Evolutionary conservation across 768 basidiomycete genomes (phyloP).

Genomic region (Tremella fuciformis): DNA sequence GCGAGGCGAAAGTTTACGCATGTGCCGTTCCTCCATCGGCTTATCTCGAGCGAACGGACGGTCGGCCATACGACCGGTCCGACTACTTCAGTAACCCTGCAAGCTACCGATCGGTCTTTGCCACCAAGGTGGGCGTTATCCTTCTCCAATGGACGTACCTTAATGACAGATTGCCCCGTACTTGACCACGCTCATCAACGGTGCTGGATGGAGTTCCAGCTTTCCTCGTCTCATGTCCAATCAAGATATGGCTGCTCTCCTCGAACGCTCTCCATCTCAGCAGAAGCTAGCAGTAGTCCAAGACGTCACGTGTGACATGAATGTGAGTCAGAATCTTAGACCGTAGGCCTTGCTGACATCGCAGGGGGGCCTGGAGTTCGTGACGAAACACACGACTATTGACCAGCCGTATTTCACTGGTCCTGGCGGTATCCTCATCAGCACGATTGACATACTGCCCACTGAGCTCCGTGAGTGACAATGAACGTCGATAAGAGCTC

Average conservation of each 20-base stretch:
- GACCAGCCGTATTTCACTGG: constrained; percentile 63
- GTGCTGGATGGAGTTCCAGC: constrained; percentile 73
- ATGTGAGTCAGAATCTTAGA: constrained; percentile 54
- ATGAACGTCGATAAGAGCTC: neutral
- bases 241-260: constrained; percentile 53
- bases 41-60: constrained; percentile 65
- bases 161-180: constrained; percentile 71
- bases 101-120: constrained; percentile 66
- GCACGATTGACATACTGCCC: constrained; percentile 88
- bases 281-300: constrained; percentile 61
- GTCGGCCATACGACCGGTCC: constrained; percentile 60
- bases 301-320: constrained; percentile 86
- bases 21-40: constrained; percentile 52
- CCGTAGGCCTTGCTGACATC: neutral
- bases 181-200: constrained; percentile 79
- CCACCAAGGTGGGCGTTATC: constrained; percentile 58
- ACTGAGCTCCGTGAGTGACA: constrained; percentile 63
- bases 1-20: constrained; percentile 33
- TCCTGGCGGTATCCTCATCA: constrained; percentile 62
- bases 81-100: constrained; percentile 74
- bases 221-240: constrained; percentile 79
- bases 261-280: constrained; percentile 59
- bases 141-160: neutral
- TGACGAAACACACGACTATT: constrained; percentile 72
- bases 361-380: constrained; percentile 81